Evolutionary conservation across 192 early-diverging fungal species (phyloP).

Genomic region (Umbelopsis isabellina): DNA sequence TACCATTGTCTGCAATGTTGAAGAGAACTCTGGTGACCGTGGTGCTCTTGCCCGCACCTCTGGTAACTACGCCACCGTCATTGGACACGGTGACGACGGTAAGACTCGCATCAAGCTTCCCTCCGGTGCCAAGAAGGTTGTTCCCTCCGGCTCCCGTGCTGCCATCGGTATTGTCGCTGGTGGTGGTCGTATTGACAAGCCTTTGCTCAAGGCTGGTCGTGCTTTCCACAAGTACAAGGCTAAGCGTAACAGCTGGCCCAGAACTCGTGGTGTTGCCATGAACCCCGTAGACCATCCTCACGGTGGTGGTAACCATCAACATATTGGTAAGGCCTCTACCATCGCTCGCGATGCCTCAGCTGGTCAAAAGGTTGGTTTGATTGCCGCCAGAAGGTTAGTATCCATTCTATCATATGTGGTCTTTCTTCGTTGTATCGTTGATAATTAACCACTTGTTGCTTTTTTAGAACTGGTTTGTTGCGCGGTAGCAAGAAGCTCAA

Average conservation of each 20-base stretch:
- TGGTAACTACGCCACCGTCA: conserved; percentile 98
- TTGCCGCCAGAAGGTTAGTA: conserved; percentile 34
- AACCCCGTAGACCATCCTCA: conserved; percentile 94
- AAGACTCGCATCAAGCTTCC: conserved; percentile 98
- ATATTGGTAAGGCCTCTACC: conserved; percentile 99
- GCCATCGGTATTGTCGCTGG: conserved; percentile 98
- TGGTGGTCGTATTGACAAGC: conserved; percentile 99
- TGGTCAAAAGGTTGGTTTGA: conserved; percentile 92
- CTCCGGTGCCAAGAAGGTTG: conserved; percentile 98
- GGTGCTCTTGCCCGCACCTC: conserved; percentile 94
- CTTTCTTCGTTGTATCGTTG: neutral
- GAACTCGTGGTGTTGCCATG: conserved; percentile 99
- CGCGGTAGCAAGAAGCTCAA: conserved; percentile 98
- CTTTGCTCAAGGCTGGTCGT: conserved; percentile 99
- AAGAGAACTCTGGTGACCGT: conserved; percentile 96
- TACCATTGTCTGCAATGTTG: conserved; percentile 93
- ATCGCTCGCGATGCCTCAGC: conserved; percentile 90
- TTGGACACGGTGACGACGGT: conserved; percentile 98
- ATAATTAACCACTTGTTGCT: neutral
- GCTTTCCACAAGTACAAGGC: conserved; percentile 98
- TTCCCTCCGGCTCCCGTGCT: conserved; percentile 90
- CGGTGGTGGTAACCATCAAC: conserved; percentile 99
- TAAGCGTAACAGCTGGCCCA: conserved; percentile 99
- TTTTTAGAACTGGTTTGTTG: conserved; percentile 92
- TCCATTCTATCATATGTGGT: neutral